Conservation (phyloP, 2,329 filamentous ascomycete genomes). For the Colletotrichum aenigma region DNA sequence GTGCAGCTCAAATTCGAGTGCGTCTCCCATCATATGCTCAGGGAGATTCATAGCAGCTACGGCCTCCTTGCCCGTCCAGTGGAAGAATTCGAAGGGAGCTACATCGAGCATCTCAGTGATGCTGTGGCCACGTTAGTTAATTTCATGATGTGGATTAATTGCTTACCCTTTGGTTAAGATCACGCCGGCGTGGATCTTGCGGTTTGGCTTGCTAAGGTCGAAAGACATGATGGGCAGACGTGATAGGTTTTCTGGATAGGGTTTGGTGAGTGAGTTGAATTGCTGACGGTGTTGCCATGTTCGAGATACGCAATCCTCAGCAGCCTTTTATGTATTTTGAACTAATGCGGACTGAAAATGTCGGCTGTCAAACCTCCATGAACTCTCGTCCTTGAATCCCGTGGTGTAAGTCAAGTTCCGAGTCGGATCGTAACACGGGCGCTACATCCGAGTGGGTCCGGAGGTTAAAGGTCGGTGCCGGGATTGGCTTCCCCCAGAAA, state of each 20-base stretch:
- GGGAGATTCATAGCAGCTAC: conserved; percentile 12
- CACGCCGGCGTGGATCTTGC: conserved; percentile 31
- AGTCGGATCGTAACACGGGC: background rate
- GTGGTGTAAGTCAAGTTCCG: background rate
- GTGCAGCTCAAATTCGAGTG: conserved; percentile 33
- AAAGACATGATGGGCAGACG: conserved; percentile 2
- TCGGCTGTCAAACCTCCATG: no score
- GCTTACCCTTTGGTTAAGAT: conserved; percentile 33
- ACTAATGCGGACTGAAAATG: no score
- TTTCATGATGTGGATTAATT: no score
- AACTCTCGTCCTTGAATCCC: background rate
- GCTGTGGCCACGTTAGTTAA: conserved; percentile 18
- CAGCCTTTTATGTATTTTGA: background rate
- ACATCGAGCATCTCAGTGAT: conserved; percentile 38
- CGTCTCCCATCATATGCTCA: conserved; percentile 9
- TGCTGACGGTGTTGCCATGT: background rate
- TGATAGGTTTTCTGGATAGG: background rate
- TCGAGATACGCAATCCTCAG: background rate
- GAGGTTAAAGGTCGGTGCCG: background rate
- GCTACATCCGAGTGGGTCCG: conserved; percentile 1
- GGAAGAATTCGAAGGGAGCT: conserved; percentile 34
- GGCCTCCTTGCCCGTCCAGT: conserved; percentile 11
- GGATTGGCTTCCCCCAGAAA: background rate
- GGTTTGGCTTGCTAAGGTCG: conserved; percentile 27
- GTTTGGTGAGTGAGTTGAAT: background rate